Conservation (phyloP, 768 basidiomycete genomes). For the Psilocybe azurescens region DNA sequence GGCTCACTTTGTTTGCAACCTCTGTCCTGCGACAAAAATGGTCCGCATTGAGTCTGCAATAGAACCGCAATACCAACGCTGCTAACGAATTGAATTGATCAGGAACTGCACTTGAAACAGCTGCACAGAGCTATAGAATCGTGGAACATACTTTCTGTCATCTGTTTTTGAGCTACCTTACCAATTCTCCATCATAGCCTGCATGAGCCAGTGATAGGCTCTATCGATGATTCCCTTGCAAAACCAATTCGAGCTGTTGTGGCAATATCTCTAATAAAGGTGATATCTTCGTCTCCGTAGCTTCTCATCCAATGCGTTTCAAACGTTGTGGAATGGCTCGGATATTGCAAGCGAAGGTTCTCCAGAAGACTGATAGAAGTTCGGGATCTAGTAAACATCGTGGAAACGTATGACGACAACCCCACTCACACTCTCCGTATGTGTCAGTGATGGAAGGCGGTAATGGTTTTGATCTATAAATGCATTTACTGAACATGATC, state of each 20-base stretch:
- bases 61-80: too few species aligned
- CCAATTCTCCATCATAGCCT: too few species aligned
- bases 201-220: too few species aligned
- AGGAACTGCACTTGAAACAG: too few species aligned
- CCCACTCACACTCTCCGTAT: slow-evolving; percentile 43
- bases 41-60: too few species aligned
- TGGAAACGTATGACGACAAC: background rate
- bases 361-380: slow-evolving; percentile 43
- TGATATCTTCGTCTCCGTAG: slow-evolving; percentile 27
- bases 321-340: slow-evolving; percentile 40
- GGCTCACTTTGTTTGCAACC: too few species aligned
- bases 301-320: slow-evolving; percentile 44
- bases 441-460: slow-evolving; percentile 15
- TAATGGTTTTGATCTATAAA: slow-evolving; percentile 36
- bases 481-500: slow-evolving; percentile 39
- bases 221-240: slow-evolving; percentile 14
- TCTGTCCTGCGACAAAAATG: too few species aligned
- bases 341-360: slow-evolving; percentile 42
- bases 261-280: slow-evolving; percentile 25
- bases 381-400: background rate
- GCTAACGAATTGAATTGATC: too few species aligned
- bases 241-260: slow-evolving; percentile 26
- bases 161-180: too few species aligned
- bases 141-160: too few species aligned
- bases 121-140: too few species aligned